Evolutionary conservation across 768 basidiomycete species (phyloP).

Genomic region (Kwoniella shandongensis): DNA sequence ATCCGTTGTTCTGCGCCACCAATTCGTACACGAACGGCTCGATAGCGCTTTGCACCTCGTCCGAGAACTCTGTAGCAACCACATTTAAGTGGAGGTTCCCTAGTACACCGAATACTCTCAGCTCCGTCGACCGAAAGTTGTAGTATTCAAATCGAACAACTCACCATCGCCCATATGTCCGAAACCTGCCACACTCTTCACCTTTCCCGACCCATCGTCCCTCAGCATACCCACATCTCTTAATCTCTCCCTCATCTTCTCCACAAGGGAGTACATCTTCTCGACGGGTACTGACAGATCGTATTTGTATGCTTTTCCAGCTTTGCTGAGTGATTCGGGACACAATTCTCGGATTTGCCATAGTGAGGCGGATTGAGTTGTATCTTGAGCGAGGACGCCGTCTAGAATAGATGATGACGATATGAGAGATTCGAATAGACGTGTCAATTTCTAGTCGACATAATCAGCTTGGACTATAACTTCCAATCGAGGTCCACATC

Average conservation of each 20-base stretch:
- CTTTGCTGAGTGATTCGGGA: slow-evolving; percentile 86
- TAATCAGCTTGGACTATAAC: too few species aligned
- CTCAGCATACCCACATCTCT: slow-evolving; percentile 57
- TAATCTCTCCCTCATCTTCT: slow-evolving; percentile 71
- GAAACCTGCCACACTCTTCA: slow-evolving; percentile 84
- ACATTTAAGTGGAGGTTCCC: slow-evolving; percentile 94
- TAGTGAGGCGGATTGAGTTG: slow-evolving; percentile 80
- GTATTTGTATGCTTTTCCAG: slow-evolving; percentile 89
- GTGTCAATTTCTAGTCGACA: slow-evolving; percentile 71
- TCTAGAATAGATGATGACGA: slow-evolving; percentile 78
- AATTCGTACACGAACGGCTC: slow-evolving; percentile 95
- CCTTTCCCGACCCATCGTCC: slow-evolving; percentile 58
- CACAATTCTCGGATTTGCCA: slow-evolving; percentile 92
- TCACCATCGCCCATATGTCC: slow-evolving; percentile 94
- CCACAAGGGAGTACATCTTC: slow-evolving; percentile 82
- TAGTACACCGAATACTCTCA: slow-evolving; percentile 44
- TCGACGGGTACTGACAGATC: slow-evolving; percentile 85
- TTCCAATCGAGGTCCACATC: background rate
- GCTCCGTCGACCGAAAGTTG: background rate
- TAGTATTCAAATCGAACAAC: slow-evolving; percentile 44
- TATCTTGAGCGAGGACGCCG: slow-evolving; percentile 86
- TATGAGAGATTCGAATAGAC: slow-evolving; percentile 74
- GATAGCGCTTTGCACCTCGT: slow-evolving; percentile 77
- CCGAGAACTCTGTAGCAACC: slow-evolving; percentile 75
- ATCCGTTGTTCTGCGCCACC: slow-evolving; percentile 69